Evolutionary conservation across 805 yeast species (phyloP).

Genomic region (Ogataea philodendri): DNA sequence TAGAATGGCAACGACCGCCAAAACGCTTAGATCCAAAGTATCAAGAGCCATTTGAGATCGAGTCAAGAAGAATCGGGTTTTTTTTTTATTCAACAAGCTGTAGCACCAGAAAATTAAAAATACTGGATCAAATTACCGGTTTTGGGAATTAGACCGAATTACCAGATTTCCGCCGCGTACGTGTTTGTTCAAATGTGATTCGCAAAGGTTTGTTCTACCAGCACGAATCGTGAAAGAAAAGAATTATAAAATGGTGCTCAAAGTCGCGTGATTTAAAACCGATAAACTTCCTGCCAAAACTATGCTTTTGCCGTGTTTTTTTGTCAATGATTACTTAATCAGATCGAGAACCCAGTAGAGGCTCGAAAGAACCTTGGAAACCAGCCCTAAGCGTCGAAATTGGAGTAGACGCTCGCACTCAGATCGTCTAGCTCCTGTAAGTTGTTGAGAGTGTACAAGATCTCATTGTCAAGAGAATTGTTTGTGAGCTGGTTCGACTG

Average conservation of each 20-base stretch:
- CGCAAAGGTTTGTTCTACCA: neutral
- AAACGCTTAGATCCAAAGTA: constrained; percentile 65
- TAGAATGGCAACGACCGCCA: constrained; percentile 61
- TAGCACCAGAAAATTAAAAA: constrained; percentile 14
- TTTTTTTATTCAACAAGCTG: constrained; percentile 6
- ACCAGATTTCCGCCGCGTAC: too few species aligned
- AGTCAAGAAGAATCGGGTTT: constrained; percentile 2
- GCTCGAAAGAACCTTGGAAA: too few species aligned
- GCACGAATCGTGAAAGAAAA: neutral
- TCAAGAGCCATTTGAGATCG: constrained; percentile 58
- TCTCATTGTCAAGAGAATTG: constrained; percentile 32
- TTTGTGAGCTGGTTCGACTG: constrained; percentile 47
- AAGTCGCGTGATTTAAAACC: constrained; percentile 12
- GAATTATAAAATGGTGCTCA: constrained; percentile 1
- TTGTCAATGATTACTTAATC: constrained; percentile 6
- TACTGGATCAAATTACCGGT: constrained; percentile 2
- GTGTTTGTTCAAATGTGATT: too few species aligned
- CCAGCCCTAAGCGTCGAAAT: constrained; percentile 42
- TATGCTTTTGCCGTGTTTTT: constrained; percentile 4
- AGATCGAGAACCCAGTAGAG: too few species aligned
- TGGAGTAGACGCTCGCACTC: constrained; percentile 87
- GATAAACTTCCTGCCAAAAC: constrained; percentile 16
- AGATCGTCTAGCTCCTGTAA: constrained; percentile 74
- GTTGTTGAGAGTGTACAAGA: constrained; percentile 41
- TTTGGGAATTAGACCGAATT: neutral